A percentile compares a stretch with the other conserved stretches of the same genome.
phyloP scores from a whole-genome alignment of 2,329 filamentous ascomycete genomes.

The Fonsecaea nubica region DNA sequence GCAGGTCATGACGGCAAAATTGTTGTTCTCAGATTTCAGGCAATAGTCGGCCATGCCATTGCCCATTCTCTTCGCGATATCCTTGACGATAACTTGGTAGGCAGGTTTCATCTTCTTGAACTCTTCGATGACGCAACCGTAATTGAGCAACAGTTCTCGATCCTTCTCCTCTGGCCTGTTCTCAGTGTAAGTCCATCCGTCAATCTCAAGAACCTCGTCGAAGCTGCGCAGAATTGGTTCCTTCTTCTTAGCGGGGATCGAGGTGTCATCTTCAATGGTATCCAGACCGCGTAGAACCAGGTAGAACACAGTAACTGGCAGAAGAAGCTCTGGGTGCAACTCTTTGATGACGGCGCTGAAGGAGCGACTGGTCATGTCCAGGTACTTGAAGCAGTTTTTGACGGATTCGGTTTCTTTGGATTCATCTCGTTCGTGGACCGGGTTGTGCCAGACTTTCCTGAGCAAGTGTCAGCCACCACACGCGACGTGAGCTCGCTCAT shows the following conservation, averaged over 20 bases:
- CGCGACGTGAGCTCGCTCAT: background rate
- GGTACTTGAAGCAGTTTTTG: constrained; percentile 82
- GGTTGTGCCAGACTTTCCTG: constrained; percentile 97
- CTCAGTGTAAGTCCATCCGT: constrained; percentile 88
- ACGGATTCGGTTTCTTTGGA: constrained; percentile 76
- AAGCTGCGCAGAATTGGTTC: constrained; percentile 86
- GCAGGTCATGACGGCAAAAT: constrained; percentile 79
- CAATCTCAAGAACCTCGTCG: constrained; percentile 75
- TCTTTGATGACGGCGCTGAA: constrained; percentile 94
- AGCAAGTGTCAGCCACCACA: background rate
- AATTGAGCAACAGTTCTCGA: constrained; percentile 87
- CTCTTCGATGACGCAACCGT: constrained; percentile 84
- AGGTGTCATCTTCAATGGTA: constrained; percentile 99
- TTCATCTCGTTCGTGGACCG: constrained; percentile 82
- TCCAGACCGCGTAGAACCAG: constrained; percentile 89
- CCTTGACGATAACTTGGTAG: constrained; percentile 86
- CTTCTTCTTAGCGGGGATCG: constrained; percentile 79
- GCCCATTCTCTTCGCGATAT: constrained; percentile 93
- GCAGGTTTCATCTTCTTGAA: constrained; percentile 84
- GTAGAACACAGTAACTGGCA: constrained; percentile 92
- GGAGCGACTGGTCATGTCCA: constrained; percentile 88
- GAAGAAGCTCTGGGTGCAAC: constrained; percentile 88
- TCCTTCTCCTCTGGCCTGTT: constrained; percentile 95
- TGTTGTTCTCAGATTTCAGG: constrained; percentile 79
- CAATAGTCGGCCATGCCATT: constrained; percentile 98